Conservation (phyloP, 352 stramenopile species). For the Globisporangium paroecandrum region DNA sequence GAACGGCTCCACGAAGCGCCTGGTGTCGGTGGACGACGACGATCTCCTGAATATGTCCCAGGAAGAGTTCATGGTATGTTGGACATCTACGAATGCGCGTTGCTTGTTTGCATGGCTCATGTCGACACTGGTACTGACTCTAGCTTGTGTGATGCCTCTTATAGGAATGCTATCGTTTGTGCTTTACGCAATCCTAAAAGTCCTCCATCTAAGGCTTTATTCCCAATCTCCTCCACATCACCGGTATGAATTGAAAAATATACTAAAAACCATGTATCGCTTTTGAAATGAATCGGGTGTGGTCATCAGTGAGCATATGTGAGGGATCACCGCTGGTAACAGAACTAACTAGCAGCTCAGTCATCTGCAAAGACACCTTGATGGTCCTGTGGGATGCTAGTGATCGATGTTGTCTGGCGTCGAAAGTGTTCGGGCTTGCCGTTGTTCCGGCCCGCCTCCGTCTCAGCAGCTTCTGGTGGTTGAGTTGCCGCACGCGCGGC, state of each 20-base stretch:
- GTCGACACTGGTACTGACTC: neutral
- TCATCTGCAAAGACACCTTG: slow-evolving; percentile 67
- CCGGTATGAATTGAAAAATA: slow-evolving; percentile 10
- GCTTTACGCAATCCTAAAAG: slow-evolving; percentile 24
- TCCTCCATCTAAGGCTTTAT: neutral
- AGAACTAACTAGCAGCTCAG: slow-evolving; percentile 13
- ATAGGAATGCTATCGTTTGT: slow-evolving; percentile 75
- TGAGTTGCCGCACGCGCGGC: slow-evolving; percentile 16
- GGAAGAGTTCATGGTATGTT: slow-evolving; percentile 79
- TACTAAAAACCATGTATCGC: slow-evolving; percentile 9
- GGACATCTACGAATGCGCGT: neutral
- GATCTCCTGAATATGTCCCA: slow-evolving; percentile 82
- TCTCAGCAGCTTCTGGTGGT: neutral
- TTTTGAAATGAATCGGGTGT: neutral
- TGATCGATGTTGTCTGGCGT: slow-evolving; percentile 58
- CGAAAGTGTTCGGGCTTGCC: slow-evolving; percentile 27
- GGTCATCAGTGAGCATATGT: neutral
- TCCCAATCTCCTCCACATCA: neutral
- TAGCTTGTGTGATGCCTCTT: slow-evolving; percentile 4
- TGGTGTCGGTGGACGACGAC: slow-evolving; percentile 71
- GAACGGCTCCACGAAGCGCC: slow-evolving; percentile 55
- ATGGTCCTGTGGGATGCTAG: slow-evolving; percentile 44
- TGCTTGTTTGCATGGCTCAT: neutral
- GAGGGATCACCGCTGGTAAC: neutral
- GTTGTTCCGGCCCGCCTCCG: slow-evolving; percentile 10